Evolutionary conservation across 176 grass and related monocot genomes (phyloP).

Genomic region (Zizania latifolia): DNA sequence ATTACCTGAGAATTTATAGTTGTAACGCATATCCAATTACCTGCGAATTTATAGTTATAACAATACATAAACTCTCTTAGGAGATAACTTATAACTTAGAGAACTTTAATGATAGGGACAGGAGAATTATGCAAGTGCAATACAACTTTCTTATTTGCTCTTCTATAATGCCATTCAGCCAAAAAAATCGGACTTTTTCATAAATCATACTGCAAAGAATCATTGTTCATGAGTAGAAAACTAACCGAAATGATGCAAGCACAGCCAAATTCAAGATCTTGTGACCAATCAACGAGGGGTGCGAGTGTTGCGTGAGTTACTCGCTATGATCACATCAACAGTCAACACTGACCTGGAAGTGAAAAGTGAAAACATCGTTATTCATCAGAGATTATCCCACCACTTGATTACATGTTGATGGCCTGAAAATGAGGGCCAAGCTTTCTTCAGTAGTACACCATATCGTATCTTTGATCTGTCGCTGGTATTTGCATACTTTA

Average conservation of each 20-base stretch:
- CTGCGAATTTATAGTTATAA: no score
- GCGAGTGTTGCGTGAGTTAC: conserved; percentile 17
- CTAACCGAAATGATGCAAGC: not conserved
- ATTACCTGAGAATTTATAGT: no score
- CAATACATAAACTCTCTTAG: not conserved
- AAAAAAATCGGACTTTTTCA: not conserved
- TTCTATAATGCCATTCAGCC: no score
- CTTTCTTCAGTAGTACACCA: conserved; percentile 17
- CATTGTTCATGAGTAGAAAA: not conserved
- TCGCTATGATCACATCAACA: conserved; percentile 16
- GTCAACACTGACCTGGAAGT: not conserved
- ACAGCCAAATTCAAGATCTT: not conserved
- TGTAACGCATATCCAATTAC: no score
- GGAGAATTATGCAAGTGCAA: not conserved
- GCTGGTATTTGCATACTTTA: conserved; percentile 27
- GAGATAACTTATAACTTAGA: not conserved
- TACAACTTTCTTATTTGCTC: no score
- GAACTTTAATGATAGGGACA: not conserved
- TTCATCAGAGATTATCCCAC: conserved; percentile 17
- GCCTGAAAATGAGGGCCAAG: conserved; percentile 12
- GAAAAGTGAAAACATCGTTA: conserved; percentile 1
- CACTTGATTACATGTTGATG: conserved; percentile 25
- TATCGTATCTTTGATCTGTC: conserved; percentile 17
- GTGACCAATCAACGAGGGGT: not conserved
- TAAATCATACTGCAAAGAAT: not conserved